A percentile compares a stretch with the other conserved stretches of the same genome.
phyloP scores from a whole-genome alignment of 352 stramenopile genomes.

The Thraustotheca clavata region DNA sequence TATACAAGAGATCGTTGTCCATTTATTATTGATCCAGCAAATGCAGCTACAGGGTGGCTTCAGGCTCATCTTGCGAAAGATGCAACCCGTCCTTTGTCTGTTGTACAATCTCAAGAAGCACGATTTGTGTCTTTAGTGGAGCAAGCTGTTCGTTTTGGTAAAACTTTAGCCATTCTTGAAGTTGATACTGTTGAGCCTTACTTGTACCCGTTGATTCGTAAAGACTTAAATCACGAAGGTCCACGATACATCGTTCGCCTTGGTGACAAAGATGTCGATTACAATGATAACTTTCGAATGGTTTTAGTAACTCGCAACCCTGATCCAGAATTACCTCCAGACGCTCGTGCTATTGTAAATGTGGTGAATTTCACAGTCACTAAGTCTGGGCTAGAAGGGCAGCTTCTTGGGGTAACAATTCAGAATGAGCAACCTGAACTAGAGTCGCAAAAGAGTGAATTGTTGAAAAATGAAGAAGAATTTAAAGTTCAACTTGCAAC shows the following conservation, averaged over 20 bases:
- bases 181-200: slow-evolving; percentile 89
- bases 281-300: slow-evolving; percentile 92
- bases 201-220: slow-evolving; percentile 87
- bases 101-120: slow-evolving; percentile 77
- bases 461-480: slow-evolving; percentile 89
- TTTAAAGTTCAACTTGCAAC: slow-evolving; percentile 91
- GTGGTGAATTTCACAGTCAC: slow-evolving; percentile 96
- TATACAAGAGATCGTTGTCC: slow-evolving; percentile 73
- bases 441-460: slow-evolving; percentile 87
- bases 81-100: slow-evolving; percentile 75
- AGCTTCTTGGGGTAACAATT: slow-evolving; percentile 91
- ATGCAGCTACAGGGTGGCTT: slow-evolving; percentile 82
- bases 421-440: slow-evolving; percentile 92
- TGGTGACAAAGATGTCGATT: slow-evolving; percentile 91
- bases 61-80: slow-evolving; percentile 83
- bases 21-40: slow-evolving; percentile 94
- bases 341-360: slow-evolving; percentile 85
- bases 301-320: slow-evolving; percentile 89
- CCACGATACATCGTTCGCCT: slow-evolving; percentile 86
- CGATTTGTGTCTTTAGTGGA: slow-evolving; percentile 90
- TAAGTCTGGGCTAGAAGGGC: slow-evolving; percentile 86
- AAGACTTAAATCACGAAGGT: slow-evolving; percentile 86
- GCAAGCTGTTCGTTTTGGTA: slow-evolving; percentile 93
- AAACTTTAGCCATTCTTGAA: slow-evolving; percentile 91
- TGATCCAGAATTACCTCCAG: slow-evolving; percentile 75